Evolutionary conservation across 2,329 filamentous ascomycete species (phyloP).

Genomic region (Exophiala phaeomuriformis): DNA sequence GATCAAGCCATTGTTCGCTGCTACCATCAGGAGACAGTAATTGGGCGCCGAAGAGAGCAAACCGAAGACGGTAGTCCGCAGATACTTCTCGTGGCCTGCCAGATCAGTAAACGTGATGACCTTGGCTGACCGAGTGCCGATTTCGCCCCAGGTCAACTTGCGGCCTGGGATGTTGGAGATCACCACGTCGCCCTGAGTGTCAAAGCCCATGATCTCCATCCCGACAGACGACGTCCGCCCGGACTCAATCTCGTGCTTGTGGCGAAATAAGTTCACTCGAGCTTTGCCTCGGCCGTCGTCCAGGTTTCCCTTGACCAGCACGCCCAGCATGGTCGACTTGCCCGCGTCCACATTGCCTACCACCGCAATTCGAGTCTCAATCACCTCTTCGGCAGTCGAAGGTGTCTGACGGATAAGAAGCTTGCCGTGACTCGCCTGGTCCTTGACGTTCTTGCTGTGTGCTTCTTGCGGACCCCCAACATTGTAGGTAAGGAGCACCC

Average conservation of each 20-base stretch:
- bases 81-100: constrained; percentile 89
- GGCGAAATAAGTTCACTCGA: constrained; percentile 88
- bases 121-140: constrained; percentile 87
- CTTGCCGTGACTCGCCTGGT: constrained; percentile 74
- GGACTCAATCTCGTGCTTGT: constrained; percentile 96
- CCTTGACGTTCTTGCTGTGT: constrained; percentile 55
- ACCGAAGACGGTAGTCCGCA: constrained; percentile 93
- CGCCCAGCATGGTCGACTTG: constrained; percentile 92
- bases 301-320: constrained; percentile 88
- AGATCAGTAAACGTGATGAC: constrained; percentile 95
- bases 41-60: constrained; percentile 90
- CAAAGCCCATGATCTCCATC: constrained; percentile 98
- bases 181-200: constrained; percentile 75
- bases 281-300: constrained; percentile 93
- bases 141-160: constrained; percentile 93
- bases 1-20: constrained; percentile 91
- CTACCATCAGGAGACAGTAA: constrained; percentile 96
- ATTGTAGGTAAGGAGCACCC: constrained; percentile 81
- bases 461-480: constrained; percentile 72
- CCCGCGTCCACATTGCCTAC: constrained; percentile 97
- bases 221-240: constrained; percentile 93
- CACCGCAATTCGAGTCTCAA: constrained; percentile 92
- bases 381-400: constrained; percentile 70
- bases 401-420: constrained; percentile 72
- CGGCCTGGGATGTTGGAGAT: constrained; percentile 74